These are phyloP conservation scores for Actinomortierella wolfii DNA, from an alignment of 371 early-diverging fungal genomes.

Conservation along the genomic window DNA sequence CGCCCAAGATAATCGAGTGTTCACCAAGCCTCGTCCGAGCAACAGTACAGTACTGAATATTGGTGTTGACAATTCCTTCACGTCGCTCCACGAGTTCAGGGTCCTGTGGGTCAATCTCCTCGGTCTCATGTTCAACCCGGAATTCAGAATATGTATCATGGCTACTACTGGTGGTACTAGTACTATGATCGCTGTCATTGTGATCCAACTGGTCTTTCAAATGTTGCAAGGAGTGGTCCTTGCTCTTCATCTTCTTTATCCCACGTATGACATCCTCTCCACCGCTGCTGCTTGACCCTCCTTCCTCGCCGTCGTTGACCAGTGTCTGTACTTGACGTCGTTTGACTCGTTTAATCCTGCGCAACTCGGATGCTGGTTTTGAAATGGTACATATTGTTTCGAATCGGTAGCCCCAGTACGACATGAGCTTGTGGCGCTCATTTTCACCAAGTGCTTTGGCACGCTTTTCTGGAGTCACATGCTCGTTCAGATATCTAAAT, in stretches of 20 bases:
- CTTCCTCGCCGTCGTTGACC: not conserved
- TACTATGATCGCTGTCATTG: too few species aligned
- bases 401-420: constrained; percentile 81
- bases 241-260: too few species aligned
- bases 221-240: too few species aligned
- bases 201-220: too few species aligned
- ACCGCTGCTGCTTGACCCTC: not conserved
- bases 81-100: constrained; percentile 49
- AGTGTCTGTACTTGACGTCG: constrained; percentile 8
- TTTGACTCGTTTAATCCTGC: too few species aligned
- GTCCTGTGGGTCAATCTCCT: constrained; percentile 31
- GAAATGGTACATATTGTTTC: constrained; percentile 67
- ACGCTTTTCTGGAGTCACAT: constrained; percentile 57
- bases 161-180: not conserved
- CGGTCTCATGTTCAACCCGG: not conserved
- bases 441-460: constrained; percentile 44
- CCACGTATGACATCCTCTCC: too few species aligned
- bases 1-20: constrained; percentile 80
- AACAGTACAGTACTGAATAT: constrained; percentile 88
- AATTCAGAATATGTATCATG: too few species aligned
- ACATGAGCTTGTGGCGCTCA: constrained; percentile 69
- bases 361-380: constrained; percentile 48
- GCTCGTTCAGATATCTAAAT: constrained; percentile 76
- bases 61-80: constrained; percentile 71
- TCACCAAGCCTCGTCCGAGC: constrained; percentile 76